These are phyloP conservation scores for Spizellomyces punctatus DNA, from an alignment of 192 early-diverging fungal species.

Conservation along the genomic window DNA sequence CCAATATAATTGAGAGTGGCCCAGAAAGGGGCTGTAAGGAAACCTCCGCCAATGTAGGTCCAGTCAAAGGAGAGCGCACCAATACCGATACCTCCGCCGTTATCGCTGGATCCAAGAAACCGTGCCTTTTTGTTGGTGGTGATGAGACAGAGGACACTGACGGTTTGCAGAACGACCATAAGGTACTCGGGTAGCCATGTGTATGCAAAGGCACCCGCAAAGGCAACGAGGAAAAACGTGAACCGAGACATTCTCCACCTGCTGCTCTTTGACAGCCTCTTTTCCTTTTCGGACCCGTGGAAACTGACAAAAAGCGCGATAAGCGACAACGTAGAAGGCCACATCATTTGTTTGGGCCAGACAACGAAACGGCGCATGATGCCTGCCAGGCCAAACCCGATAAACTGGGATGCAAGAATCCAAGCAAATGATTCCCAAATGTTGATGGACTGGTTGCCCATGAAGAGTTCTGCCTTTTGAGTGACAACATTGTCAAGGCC, in stretches of 20 bases:
- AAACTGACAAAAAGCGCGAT: constrained; percentile 62
- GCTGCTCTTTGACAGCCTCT: background rate
- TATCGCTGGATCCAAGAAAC: constrained; percentile 1
- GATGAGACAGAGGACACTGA: constrained; percentile 10
- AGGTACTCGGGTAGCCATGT: constrained; percentile 50
- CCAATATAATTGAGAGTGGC: constrained; percentile 18
- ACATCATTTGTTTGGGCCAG: constrained; percentile 83
- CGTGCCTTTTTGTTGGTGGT: background rate
- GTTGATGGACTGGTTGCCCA: constrained; percentile 19
- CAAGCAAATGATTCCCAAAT: constrained; percentile 36
- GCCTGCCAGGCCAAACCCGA: constrained; percentile 74
- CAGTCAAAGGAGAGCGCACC: constrained; percentile 63
- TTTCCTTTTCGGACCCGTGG: background rate
- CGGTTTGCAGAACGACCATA: background rate
- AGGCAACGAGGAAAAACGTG: constrained; percentile 63
- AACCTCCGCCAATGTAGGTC: constrained; percentile 32
- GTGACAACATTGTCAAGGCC: constrained; percentile 20
- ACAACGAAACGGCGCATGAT: constrained; percentile 80
- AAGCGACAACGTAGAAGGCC: constrained; percentile 78
- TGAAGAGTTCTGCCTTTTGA: constrained; percentile 14
- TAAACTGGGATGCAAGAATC: constrained; percentile 68
- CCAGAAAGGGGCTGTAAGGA: constrained; percentile 68
- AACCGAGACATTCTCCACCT: constrained; percentile 40
- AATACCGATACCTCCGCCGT: constrained; percentile 6
- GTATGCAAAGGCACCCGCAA: constrained; percentile 53